Percentiles rank a stretch among this genome's conserved stretches.
These are phyloP conservation scores for Pichia paraexigua DNA, from an alignment of 805 yeast genomes.

Conservation along the genomic window DNA sequence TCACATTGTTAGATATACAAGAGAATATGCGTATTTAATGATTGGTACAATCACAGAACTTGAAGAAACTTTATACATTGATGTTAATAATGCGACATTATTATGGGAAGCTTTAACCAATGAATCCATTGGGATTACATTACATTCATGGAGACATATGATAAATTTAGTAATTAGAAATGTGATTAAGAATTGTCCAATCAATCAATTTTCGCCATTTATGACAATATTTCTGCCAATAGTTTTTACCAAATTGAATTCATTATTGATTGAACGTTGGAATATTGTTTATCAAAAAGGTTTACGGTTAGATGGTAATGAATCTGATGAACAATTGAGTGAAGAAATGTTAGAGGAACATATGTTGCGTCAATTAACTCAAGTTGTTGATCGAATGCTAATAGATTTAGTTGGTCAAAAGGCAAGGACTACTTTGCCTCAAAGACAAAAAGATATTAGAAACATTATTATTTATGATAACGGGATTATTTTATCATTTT, in stretches of 20 bases:
- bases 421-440: conserved; percentile 37
- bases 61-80: conserved; percentile 80
- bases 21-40: conserved; percentile 91
- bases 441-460: conserved; percentile 60
- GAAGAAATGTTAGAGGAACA: conserved; percentile 99
- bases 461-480: conserved; percentile 56
- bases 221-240: conserved; percentile 74
- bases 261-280: conserved; percentile 73
- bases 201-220: conserved; percentile 54
- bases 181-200: conserved; percentile 83
- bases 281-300: conserved; percentile 52
- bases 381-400: conserved; percentile 77
- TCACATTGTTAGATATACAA: conserved; percentile 86
- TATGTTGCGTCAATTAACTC: conserved; percentile 83
- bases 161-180: conserved; percentile 82
- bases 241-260: conserved; percentile 64
- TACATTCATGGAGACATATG: conserved; percentile 97
- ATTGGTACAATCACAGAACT: conserved; percentile 83
- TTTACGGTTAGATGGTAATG: conserved; percentile 43
- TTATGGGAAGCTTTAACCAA: conserved; percentile 87
- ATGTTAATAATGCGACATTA: conserved; percentile 69
- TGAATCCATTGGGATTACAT: conserved; percentile 74
- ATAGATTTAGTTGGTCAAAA: conserved; percentile 85
- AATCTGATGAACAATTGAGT: conserved; percentile 74
- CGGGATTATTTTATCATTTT: conserved; percentile 66